Evolutionary conservation across 176 grass and related monocot genomes (phyloP).

Genomic region (Ensete glaucum): DNA sequence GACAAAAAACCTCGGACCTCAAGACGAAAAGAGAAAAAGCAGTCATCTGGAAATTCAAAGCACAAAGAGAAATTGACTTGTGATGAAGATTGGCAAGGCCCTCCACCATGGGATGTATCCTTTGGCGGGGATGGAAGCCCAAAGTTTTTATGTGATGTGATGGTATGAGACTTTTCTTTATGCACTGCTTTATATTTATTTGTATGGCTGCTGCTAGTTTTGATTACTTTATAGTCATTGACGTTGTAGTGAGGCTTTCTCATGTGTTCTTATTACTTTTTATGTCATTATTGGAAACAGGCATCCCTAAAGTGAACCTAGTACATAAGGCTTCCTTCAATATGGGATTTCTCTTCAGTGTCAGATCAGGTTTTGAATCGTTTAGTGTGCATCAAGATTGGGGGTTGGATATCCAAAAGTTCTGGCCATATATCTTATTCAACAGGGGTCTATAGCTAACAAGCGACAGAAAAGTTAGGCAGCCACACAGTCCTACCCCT

Average conservation of each 20-base stretch:
- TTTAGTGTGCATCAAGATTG: too few species aligned
- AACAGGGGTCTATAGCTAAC: too few species aligned
- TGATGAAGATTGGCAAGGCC: constrained; percentile 62
- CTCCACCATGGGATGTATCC: constrained; percentile 72
- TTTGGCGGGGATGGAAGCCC: constrained; percentile 67
- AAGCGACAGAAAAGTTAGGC: too few species aligned
- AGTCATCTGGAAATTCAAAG: constrained; percentile 25
- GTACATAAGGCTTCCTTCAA: not conserved
- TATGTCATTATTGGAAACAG: not conserved
- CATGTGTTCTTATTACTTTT: not conserved
- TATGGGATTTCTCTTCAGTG: too few species aligned
- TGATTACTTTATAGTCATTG: not conserved
- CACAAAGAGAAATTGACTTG: constrained; percentile 37
- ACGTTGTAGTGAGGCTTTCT: too few species aligned
- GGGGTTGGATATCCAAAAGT: too few species aligned
- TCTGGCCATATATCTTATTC: too few species aligned
- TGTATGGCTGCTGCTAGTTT: not conserved
- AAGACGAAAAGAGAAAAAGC: constrained; percentile 52
- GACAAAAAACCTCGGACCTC: constrained; percentile 45
- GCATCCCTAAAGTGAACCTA: not conserved
- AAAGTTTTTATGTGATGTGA: constrained; percentile 92
- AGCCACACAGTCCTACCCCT: too few species aligned
- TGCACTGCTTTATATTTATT: not conserved
- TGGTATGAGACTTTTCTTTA: constrained; percentile 43
- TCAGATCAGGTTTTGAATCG: too few species aligned